phyloP scores from a whole-genome alignment of 2,329 filamentous ascomycete genomes.

The Nigrograna mackinnonii region DNA sequence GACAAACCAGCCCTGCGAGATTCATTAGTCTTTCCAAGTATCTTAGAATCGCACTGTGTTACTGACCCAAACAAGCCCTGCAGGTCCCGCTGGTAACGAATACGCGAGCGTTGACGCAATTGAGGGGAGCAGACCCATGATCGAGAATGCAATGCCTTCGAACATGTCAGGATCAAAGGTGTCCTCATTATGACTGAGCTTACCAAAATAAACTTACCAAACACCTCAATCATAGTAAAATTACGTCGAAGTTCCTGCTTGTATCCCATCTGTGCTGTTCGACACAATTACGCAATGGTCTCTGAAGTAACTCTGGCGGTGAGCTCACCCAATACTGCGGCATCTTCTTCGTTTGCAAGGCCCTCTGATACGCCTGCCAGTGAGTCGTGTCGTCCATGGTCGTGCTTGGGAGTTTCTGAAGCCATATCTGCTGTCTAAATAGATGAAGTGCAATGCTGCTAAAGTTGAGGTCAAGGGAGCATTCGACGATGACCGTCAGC shows the following conservation, averaged over 20 bases:
- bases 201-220: too few relatives aligned
- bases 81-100: constrained; percentile 62
- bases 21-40: neutral
- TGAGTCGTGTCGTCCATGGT: constrained; percentile 16
- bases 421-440: constrained; percentile 8
- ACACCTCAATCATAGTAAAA: constrained; percentile 65
- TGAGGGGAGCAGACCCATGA: constrained; percentile 65
- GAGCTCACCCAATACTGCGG: constrained; percentile 40
- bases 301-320: neutral
- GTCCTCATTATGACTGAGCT: too few relatives aligned
- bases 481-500: too few relatives aligned
- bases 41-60: too few relatives aligned
- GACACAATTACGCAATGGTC: constrained; percentile 1
- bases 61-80: constrained; percentile 63
- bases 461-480: too few relatives aligned
- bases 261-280: constrained; percentile 40
- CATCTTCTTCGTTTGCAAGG: constrained; percentile 43
- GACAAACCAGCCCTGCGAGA: constrained; percentile 59
- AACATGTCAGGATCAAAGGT: constrained; percentile 19
- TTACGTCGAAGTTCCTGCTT: constrained; percentile 66
- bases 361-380: constrained; percentile 20
- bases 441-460: too few relatives aligned
- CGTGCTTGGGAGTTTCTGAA: constrained; percentile 10
- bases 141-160: constrained; percentile 39
- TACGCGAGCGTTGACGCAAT: constrained; percentile 64